phyloP scores from a whole-genome alignment of 305 asterid species.

The Andrographis paniculata region DNA sequence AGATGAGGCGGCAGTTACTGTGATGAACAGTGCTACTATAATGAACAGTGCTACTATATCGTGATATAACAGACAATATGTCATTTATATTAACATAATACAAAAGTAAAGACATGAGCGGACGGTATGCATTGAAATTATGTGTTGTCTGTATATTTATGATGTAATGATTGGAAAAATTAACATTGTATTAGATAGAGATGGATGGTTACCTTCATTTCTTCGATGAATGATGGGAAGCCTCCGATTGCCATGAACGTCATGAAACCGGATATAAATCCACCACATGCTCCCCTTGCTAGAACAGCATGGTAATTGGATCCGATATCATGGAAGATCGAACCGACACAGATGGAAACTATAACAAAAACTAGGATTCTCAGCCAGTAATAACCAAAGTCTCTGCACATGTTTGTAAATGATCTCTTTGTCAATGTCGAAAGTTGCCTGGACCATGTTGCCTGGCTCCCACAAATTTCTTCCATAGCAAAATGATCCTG shows the following conservation, averaged over 20 bases:
- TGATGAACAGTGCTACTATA: too few species aligned
- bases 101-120: too few species aligned
- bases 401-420: constrained; percentile 66
- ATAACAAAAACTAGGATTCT: constrained; percentile 50
- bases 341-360: constrained; percentile 60
- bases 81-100: too few species aligned
- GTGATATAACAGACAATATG: too few species aligned
- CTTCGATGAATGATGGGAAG: constrained; percentile 93
- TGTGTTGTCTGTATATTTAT: too few species aligned
- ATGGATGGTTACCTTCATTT: constrained; percentile 55
- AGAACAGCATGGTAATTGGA: constrained; percentile 39
- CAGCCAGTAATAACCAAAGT: constrained; percentile 86
- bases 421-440: constrained; percentile 62
- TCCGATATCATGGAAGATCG: constrained; percentile 66
- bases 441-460: constrained; percentile 59
- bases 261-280: constrained; percentile 85
- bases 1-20: too few species aligned
- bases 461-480: constrained; percentile 47
- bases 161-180: too few species aligned
- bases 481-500: constrained; percentile 36
- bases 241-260: constrained; percentile 95
- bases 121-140: too few species aligned
- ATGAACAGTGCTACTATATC: too few species aligned
- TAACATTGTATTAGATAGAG: background rate
- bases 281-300: constrained; percentile 84